Evolutionary conservation across 345 rosid genomes (phyloP), one percentile per base, ranked within the genome.

Genomic region (Eucalyptus viminalis): DNA sequence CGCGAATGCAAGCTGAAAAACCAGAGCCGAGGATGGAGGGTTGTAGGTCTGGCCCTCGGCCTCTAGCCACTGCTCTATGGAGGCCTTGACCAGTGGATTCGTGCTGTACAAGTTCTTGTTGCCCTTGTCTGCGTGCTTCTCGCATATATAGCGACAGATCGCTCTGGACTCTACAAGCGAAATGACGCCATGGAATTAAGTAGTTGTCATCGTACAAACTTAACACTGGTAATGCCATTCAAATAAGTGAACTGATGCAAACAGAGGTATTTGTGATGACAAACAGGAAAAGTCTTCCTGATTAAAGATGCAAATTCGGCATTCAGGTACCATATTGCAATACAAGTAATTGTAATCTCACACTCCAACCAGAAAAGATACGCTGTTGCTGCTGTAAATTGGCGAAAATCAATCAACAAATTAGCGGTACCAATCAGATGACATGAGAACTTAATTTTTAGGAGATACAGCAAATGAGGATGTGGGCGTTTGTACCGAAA

Each of bases 21-120:
- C 92, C 16, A 96, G 92, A 49, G 89, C 89, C 40, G 94, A 92
- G 88, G 94, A 92, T 4, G 95, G 94, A 21, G 96, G 96, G 88
- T 92, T 91, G 88, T 92, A 96, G 90, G 90, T 93, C 91, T 96
- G 97, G 60, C 93, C 91, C 88, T 96, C 98, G 6, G 95, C 97
- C 87, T 96, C 98, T 49, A 94, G 44, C 98, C 98, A 96, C n/a
- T 94, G 97, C 72, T 96, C 98, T 86, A 96, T 92, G 40, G 96
- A 94, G n/a, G 98, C 97, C 89, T 94, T 94, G 45, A 89, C 92
- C 56, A 93, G 88, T 9, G 95, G 95, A 92, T 94, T 93, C 49
- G 93, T 91, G 14, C 95, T 95, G 86, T 90, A 96, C 62, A 96
- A 51, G 49, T 88, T 91, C 60, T 88, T 94, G 93, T 93, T 93